Base-by-base conservation (phyloP, 1,284 basidiomycete species). In the Entoloma clypeatum region DNA sequence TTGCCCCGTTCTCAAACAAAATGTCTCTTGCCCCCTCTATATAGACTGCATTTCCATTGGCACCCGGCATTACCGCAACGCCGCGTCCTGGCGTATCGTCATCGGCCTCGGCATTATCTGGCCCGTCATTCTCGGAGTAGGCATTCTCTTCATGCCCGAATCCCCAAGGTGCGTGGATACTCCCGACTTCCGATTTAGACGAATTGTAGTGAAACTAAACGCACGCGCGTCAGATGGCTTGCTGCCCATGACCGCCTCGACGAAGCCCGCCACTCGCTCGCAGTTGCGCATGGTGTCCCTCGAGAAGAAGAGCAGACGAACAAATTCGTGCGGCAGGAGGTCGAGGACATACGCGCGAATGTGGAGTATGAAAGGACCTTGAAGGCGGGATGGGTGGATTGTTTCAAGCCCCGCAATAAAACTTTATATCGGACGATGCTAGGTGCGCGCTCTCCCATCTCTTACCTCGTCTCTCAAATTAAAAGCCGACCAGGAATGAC, bases 101-200 rank as follows among this genome's bases (percentile, higher is more conserved):
- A 75, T 88, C 37, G 84, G 77, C 9, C 70, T 88, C 43, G 81
- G 86, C 23, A 69, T 91, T 51, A 60, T 81, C 42, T 89, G 83
- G 75, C 76, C 82, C 3, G 56, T 74, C 36, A 71, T 89, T 36
- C 75, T 89, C 7, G 71, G 73, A 21, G 48, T 79, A 22, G 83
- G 83, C 28, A 89, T 90, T 49, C 56, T 80, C 10, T 80, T 86
- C 56, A 85, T 87, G 77, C 86, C 85, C 14, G 85, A 87, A 59
- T 77, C 73, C 34, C 85, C 86, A n/a, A 62, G 78, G 66, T 68
- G 45, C 9, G 55, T 22, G 33, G 36, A 40, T 31, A 21, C 16
- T 6, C 9, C 26, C 27, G 16, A 37, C 29, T 4, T 33, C 5
- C 27, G 26, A 23, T 34, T 40, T 23, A 23, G 32, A 27, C 17